Evolutionary conservation across 1,284 basidiomycete genomes (phyloP).

Genomic region (Ustanciosporium gigantosporum): DNA sequence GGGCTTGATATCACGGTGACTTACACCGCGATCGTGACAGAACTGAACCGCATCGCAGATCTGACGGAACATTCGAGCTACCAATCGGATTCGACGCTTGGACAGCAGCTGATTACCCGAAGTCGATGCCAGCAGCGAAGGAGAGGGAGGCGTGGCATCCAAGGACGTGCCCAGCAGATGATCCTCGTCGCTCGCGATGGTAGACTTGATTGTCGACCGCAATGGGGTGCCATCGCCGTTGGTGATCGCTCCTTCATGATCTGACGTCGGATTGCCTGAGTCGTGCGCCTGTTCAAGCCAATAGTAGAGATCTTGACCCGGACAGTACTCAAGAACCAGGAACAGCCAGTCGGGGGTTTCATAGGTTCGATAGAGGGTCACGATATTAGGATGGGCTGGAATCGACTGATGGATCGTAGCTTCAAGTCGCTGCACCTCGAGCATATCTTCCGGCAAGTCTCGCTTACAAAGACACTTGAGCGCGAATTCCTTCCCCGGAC

Average conservation of each 20-base stretch:
- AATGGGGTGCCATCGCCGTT: conserved; percentile 1
- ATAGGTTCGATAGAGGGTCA: conserved; percentile 73
- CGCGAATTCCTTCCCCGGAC: conserved; percentile 73
- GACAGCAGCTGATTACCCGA: conserved; percentile 81
- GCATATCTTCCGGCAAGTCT: conserved; percentile 52
- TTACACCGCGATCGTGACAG: conserved; percentile 90
- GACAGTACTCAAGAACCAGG: conserved; percentile 85
- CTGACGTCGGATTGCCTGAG: conserved; percentile 30
- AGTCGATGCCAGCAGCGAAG: conserved; percentile 77
- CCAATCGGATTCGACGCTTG: conserved; percentile 81
- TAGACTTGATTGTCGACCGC: not conserved
- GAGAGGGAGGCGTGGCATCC: conserved; percentile 74
- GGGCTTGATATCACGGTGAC: conserved; percentile 97
- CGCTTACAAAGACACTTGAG: conserved; percentile 87
- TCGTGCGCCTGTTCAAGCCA: conserved; percentile 75
- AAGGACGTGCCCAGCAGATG: conserved; percentile 17
- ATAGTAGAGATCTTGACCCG: conserved; percentile 86
- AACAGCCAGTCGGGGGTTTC: conserved; percentile 80
- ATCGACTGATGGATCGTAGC: conserved; percentile 94
- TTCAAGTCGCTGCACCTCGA: conserved; percentile 61
- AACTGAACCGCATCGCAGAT: conserved; percentile 97
- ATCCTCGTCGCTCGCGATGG: conserved; percentile 1
- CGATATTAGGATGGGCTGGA: conserved; percentile 87
- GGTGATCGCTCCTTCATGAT: not conserved
- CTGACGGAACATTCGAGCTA: conserved; percentile 93